A percentile compares a stretch with the other conserved stretches of the same genome.
phyloP scores from a whole-genome alignment of 768 basidiomycete species.

The Termitomyces sp. region DNA sequence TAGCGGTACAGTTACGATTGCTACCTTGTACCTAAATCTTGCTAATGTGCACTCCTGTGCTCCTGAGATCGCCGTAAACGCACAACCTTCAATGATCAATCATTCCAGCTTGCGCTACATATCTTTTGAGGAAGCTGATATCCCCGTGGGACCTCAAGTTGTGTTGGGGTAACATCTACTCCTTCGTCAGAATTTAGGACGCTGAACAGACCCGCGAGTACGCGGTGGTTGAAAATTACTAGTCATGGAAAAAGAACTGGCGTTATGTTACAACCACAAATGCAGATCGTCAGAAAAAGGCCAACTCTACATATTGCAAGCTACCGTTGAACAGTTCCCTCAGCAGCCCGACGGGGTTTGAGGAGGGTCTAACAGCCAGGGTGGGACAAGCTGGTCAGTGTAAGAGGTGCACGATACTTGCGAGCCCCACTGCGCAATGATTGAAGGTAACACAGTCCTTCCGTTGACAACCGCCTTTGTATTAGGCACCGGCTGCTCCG shows the following conservation, averaged over 20 bases:
- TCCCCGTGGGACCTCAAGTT: not conserved
- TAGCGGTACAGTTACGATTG: too few relatives aligned
- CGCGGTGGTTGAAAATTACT: not conserved
- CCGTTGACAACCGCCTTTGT: slow-evolving; percentile 20
- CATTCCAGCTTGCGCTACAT: not conserved
- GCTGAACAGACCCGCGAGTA: too few relatives aligned
- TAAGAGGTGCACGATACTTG: slow-evolving; percentile 13
- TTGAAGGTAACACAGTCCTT: slow-evolving; percentile 16
- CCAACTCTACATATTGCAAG: not conserved
- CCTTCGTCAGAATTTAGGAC: not conserved
- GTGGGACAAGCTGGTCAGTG: slow-evolving; percentile 11
- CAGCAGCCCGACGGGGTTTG: slow-evolving; percentile 7
- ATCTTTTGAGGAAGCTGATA: not conserved
- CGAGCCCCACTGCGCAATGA: slow-evolving; percentile 18
- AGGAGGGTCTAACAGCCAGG: slow-evolving; percentile 2
- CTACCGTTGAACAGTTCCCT: not conserved
- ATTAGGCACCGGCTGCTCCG: slow-evolving; percentile 20
- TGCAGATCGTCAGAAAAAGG: not conserved
- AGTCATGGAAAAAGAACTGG: not conserved
- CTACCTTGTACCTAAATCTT: too few relatives aligned
- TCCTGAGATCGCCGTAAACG: not conserved
- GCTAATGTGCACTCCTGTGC: too few relatives aligned
- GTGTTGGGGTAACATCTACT: not conserved
- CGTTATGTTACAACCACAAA: not conserved
- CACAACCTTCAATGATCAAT: too few relatives aligned